Percentiles rank a stretch among this genome's conserved stretches.
These are phyloP conservation scores for Creolimax fragrantissima DNA, from an alignment of 78 protist species.

Conservation along the genomic window DNA sequence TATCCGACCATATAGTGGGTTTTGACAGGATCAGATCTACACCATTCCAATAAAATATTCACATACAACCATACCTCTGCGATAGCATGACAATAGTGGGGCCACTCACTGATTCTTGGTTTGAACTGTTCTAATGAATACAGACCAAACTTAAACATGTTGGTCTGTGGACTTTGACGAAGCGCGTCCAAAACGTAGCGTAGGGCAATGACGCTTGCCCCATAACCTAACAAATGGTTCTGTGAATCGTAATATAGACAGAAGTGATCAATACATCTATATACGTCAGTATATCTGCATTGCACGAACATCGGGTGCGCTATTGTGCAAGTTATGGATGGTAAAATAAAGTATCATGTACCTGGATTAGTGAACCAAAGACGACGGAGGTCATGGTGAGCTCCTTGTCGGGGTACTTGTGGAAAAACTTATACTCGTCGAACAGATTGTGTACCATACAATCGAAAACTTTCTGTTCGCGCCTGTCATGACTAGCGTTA, in stretches of 20 bases:
- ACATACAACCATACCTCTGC: conserved; percentile 8
- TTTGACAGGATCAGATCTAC: too few species aligned
- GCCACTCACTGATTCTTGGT: conserved; percentile 80
- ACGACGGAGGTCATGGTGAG: conserved; percentile 74
- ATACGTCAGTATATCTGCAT: conserved; percentile 73
- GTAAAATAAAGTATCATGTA: too few species aligned
- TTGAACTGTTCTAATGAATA: conserved; percentile 68
- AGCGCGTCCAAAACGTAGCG: neutral
- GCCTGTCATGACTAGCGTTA: neutral
- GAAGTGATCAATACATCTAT: conserved; percentile 26
- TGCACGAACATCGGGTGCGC: conserved; percentile 47
- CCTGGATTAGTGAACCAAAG: conserved; percentile 79
- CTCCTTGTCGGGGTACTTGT: conserved; percentile 80
- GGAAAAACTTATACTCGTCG: conserved; percentile 84
- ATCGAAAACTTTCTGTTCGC: conserved; percentile 40
- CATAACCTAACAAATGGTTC: neutral
- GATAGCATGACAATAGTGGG: conserved; percentile 72
- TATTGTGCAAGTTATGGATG: conserved; percentile 62
- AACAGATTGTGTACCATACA: conserved; percentile 87
- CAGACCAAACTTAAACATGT: conserved; percentile 53
- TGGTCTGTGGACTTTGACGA: neutral
- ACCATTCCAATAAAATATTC: too few species aligned
- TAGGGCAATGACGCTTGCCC: neutral
- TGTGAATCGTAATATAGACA: conserved; percentile 51
- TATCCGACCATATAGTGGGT: too few species aligned